These are phyloP conservation scores for Porcisia hertigi DNA, from an alignment of 208 protist species.

Conservation along the genomic window DNA sequence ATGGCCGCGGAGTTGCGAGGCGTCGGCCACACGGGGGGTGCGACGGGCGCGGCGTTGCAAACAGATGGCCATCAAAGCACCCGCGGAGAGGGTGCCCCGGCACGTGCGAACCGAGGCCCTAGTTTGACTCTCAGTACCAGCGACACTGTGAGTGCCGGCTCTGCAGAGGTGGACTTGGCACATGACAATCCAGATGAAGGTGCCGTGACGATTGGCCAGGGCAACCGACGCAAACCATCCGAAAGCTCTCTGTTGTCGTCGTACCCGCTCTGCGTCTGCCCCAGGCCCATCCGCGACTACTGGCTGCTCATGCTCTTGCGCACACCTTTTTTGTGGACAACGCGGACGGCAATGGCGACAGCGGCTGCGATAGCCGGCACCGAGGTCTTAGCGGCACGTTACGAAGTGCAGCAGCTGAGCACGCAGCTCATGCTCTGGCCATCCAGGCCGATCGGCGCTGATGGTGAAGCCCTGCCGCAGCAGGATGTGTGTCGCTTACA, in stretches of 20 bases:
- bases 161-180: neutral
- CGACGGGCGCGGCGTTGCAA: too few species aligned
- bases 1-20: neutral
- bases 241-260: conserved; percentile 25
- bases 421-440: conserved; percentile 14
- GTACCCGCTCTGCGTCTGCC: conserved; percentile 24
- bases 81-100: neutral
- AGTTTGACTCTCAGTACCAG: neutral
- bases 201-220: neutral
- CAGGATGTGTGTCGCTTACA: conserved; percentile 17
- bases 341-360: conserved; percentile 7
- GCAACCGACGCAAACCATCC: neutral
- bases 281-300: conserved; percentile 20
- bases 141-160: too few species aligned
- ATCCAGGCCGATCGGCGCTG: neutral
- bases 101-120: neutral
- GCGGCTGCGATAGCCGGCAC: neutral
- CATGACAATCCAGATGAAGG: neutral
- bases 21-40: too few species aligned
- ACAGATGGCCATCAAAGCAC: neutral
- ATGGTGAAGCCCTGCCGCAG: neutral
- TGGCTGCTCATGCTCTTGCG: conserved; percentile 32
- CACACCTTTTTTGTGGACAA: conserved; percentile 16
- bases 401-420: conserved; percentile 8
- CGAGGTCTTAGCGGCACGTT: neutral